These are phyloP conservation scores for Acidomyces sp. DNA, from an alignment of 495 filamentous ascomycete genomes.

Conservation along the genomic window DNA sequence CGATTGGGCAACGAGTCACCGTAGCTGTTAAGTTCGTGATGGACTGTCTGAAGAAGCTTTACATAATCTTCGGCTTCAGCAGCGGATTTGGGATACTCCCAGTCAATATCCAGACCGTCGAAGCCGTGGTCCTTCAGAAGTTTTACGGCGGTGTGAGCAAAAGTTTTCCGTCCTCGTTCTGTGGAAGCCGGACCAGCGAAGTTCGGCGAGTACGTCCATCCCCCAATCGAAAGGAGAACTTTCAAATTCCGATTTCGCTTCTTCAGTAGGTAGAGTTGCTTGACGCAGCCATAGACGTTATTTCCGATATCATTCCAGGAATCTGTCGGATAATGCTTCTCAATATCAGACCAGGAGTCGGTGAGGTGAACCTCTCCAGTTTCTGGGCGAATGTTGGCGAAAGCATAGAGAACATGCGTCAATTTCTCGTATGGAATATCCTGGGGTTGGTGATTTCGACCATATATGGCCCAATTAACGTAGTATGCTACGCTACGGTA, in stretches of 20 bases:
- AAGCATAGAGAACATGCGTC: constrained; percentile 86
- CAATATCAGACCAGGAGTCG: constrained; percentile 67
- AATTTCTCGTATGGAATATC: constrained; percentile 77
- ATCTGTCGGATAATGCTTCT: constrained; percentile 81
- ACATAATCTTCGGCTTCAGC: constrained; percentile 57
- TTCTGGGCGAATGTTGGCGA: constrained; percentile 67
- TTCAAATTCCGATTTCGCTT: constrained; percentile 78
- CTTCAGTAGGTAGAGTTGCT: constrained; percentile 89
- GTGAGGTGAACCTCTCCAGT: constrained; percentile 71
- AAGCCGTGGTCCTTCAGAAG: constrained; percentile 54
- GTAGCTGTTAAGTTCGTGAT: constrained; percentile 52
- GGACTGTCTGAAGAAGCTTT: constrained; percentile 51
- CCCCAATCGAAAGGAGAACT: constrained; percentile 82
- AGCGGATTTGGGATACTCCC: constrained; percentile 49
- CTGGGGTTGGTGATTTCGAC: constrained; percentile 57
- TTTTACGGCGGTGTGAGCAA: constrained; percentile 54
- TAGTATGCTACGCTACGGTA: constrained; percentile 71
- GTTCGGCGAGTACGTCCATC: constrained; percentile 89
- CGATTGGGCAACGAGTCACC: constrained; percentile 31
- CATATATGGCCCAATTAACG: constrained; percentile 55
- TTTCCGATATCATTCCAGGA: constrained; percentile 48
- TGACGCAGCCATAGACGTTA: constrained; percentile 71
- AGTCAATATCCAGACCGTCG: constrained; percentile 54
- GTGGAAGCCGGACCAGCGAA: constrained; percentile 64
- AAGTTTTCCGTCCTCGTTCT: constrained; percentile 44